Conservation (phyloP, 2,329 filamentous ascomycete genomes). For the Calonectria fujianensis region DNA sequence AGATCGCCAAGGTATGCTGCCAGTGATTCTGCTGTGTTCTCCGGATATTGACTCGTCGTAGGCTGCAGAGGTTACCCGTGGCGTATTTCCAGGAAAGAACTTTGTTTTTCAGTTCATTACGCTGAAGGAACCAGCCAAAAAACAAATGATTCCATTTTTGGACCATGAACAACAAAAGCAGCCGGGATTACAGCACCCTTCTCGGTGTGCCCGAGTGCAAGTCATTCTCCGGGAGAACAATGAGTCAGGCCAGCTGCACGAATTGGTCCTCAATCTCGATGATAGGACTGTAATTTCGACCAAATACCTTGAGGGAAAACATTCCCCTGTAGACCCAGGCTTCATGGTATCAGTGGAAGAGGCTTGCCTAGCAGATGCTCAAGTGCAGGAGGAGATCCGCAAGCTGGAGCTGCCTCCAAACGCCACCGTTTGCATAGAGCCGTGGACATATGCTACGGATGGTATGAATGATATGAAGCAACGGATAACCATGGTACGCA, state of each 20-base stretch:
- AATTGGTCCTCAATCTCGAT: slow-evolving; percentile 57
- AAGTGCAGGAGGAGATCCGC: slow-evolving; percentile 66
- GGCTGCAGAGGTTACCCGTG: slow-evolving; percentile 51
- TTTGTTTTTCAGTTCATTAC: slow-evolving; percentile 70
- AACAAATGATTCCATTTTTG: slow-evolving; percentile 66
- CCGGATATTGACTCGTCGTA: slow-evolving; percentile 25
- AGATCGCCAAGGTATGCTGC: slow-evolving; percentile 21
- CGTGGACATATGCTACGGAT: slow-evolving; percentile 70
- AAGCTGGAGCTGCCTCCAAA: slow-evolving; percentile 64
- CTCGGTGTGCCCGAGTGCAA: slow-evolving; percentile 64
- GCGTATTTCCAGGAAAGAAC: slow-evolving; percentile 46
- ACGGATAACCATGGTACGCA: slow-evolving; percentile 68
- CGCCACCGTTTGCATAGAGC: slow-evolving; percentile 20
- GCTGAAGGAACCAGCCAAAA: slow-evolving; percentile 70
- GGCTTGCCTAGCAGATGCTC: slow-evolving; percentile 65
- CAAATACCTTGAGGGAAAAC: slow-evolving; percentile 62
- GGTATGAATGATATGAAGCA: slow-evolving; percentile 70
- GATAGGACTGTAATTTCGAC: slow-evolving; percentile 47
- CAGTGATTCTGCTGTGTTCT: not conserved
- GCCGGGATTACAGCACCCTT: slow-evolving; percentile 42
- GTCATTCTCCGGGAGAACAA: slow-evolving; percentile 51
- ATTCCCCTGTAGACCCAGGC: slow-evolving; percentile 67
- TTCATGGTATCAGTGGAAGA: slow-evolving; percentile 70
- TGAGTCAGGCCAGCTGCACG: slow-evolving; percentile 52
- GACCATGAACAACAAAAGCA: slow-evolving; percentile 61